Percentiles rank a stretch among this genome's conserved stretches.
Evolutionary conservation across 78 protist species (phyloP).

Genomic region (Isochrysis galbana): DNA sequence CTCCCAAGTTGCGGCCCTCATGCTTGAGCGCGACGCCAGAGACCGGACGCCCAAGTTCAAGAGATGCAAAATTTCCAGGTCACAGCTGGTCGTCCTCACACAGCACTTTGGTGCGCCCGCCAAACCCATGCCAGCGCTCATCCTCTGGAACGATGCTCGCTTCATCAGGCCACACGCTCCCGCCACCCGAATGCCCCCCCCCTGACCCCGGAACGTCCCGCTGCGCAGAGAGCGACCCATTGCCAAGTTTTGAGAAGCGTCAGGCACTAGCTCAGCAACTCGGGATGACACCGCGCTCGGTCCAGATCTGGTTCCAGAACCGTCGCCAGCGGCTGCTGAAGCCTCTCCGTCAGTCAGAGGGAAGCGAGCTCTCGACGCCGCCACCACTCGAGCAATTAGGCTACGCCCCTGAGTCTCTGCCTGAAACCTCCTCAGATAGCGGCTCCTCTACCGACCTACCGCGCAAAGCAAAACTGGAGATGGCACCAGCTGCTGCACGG

Average conservation of each 20-base stretch:
- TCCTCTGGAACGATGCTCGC: too few relatives aligned
- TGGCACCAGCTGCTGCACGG: not conserved
- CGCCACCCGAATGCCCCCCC: not conserved
- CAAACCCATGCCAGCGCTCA: too few relatives aligned
- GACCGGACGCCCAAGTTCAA: not conserved
- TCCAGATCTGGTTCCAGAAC: conserved; percentile 77
- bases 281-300: conserved; percentile 65
- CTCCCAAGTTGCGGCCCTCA: too few relatives aligned
- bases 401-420: not conserved
- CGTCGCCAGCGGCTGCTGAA: conserved; percentile 64
- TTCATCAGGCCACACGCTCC: too few relatives aligned
- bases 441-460: not conserved
- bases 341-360: not conserved
- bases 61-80: not conserved
- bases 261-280: conserved; percentile 60
- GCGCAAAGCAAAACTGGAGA: too few relatives aligned
- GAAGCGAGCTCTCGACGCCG: not conserved
- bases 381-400: too few relatives aligned
- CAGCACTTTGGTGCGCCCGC: not conserved
- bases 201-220: not conserved
- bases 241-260: conserved; percentile 3
- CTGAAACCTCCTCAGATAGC: not conserved
- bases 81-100: not conserved
- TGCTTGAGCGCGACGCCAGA: too few relatives aligned
- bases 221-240: not conserved